These are phyloP conservation scores for Telfairia occidentalis DNA, from an alignment of 331 rosid species.

Conservation along the genomic window DNA sequence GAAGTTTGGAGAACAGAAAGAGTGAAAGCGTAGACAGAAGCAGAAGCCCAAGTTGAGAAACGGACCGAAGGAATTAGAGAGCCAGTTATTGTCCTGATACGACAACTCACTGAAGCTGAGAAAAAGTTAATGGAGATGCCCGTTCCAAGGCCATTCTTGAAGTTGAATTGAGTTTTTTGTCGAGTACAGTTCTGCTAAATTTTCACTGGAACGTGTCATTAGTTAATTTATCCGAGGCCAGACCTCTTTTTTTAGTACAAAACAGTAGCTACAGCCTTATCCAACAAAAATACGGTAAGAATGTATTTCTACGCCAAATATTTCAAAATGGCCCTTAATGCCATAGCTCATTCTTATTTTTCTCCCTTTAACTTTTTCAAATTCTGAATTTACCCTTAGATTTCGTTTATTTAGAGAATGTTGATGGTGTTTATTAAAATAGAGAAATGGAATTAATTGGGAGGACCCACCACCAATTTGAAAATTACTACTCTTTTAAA, in stretches of 20 bases:
- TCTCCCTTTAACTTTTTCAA: too few species aligned
- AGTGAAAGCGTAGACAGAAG: neutral
- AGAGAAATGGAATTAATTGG: too few species aligned
- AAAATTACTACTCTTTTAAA: too few species aligned
- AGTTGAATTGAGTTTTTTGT: neutral
- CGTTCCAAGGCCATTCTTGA: neutral
- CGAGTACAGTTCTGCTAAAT: neutral
- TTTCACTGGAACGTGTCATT: neutral
- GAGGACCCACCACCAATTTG: too few species aligned
- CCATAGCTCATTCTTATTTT: too few species aligned
- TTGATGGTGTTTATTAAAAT: too few species aligned
- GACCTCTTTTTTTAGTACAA: too few species aligned
- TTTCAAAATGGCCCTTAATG: too few species aligned
- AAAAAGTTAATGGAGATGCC: neutral
- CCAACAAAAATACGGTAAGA: neutral
- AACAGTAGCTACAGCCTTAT: too few species aligned
- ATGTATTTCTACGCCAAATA: too few species aligned
- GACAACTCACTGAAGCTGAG: neutral
- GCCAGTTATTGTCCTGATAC: neutral
- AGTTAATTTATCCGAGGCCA: neutral
- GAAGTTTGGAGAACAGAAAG: neutral
- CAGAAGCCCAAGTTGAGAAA: neutral
- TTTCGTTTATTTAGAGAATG: too few species aligned
- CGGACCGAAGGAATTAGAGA: neutral
- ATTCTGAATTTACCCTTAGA: too few species aligned